Percentiles rank a stretch among this genome's conserved stretches.
These are phyloP conservation scores for Cylindrotheca fusiformis DNA, from an alignment of 108 stramenopile genomes.

Conservation along the genomic window DNA sequence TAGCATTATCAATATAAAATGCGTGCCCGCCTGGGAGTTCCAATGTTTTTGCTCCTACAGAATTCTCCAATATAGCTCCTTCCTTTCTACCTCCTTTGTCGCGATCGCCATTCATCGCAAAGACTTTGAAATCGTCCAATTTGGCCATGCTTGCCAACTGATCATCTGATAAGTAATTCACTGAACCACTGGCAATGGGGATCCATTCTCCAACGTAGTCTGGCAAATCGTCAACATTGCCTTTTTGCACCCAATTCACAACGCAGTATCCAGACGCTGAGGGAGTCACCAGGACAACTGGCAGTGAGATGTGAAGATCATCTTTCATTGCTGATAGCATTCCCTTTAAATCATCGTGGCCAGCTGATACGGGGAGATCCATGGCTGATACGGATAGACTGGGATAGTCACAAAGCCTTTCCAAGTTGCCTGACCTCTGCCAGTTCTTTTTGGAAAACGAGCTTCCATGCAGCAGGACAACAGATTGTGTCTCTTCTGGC, in stretches of 20 bases:
- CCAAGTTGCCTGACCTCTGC: slow-evolving; percentile 57
- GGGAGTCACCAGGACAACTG: slow-evolving; percentile 62
- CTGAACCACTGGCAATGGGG: slow-evolving; percentile 60
- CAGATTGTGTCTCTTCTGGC: slow-evolving; percentile 9
- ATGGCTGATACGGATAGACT: slow-evolving; percentile 46
- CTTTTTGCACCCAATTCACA: slow-evolving; percentile 35
- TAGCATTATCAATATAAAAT: slow-evolving; percentile 71
- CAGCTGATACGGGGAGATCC: slow-evolving; percentile 57
- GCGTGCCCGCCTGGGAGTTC: slow-evolving; percentile 75
- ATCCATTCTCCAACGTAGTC: slow-evolving; percentile 56
- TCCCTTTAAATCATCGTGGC: slow-evolving; percentile 27
- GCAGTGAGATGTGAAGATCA: slow-evolving; percentile 20
- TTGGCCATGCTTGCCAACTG: slow-evolving; percentile 1
- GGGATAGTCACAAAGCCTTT: slow-evolving; percentile 37
- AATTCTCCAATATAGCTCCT: slow-evolving; percentile 35
- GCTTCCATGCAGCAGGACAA: slow-evolving; percentile 71
- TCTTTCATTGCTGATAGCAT: slow-evolving; percentile 36
- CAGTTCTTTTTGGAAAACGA: slow-evolving; percentile 79
- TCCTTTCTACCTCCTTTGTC: slow-evolving; percentile 47
- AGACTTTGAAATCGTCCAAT: slow-evolving; percentile 8
- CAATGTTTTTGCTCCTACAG: slow-evolving; percentile 35
- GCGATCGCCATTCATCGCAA: slow-evolving; percentile 65
- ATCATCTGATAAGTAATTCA: slow-evolving; percentile 5
- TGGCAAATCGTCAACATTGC: slow-evolving; percentile 15
- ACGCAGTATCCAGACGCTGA: slow-evolving; percentile 72